Conservation (phyloP, 2,329 filamentous ascomycete genomes). For the Septoria linicola region DNA sequence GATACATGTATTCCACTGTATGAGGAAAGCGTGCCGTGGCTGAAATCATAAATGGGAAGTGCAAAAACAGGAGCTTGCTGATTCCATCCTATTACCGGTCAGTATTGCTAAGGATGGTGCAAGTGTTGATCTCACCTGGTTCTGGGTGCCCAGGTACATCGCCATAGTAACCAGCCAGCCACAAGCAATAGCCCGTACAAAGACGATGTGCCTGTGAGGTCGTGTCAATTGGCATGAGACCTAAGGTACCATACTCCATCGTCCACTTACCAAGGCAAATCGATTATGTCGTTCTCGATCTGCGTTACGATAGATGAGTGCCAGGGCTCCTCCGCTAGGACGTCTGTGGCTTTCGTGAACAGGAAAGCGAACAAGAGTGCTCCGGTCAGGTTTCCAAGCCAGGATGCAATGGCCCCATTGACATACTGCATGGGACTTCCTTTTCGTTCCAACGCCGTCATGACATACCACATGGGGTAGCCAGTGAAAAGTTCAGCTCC, state of each 20-base stretch:
- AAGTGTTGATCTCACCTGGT: too few relatives aligned
- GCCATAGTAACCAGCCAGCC: conserved; percentile 34
- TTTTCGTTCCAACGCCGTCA: conserved; percentile 29
- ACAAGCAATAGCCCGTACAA: conserved; percentile 32
- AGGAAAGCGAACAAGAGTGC: conserved; percentile 21
- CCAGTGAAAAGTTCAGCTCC: conserved; percentile 36
- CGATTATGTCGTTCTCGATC: conserved; percentile 28
- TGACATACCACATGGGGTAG: conserved; percentile 35
- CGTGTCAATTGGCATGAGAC: too few relatives aligned
- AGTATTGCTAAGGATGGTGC: too few relatives aligned
- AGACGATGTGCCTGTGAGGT: conserved; percentile 24
- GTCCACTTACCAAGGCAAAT: conserved; percentile 22
- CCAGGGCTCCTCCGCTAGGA: conserved; percentile 27
- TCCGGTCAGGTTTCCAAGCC: conserved; percentile 30
- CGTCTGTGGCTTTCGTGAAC: conserved; percentile 26
- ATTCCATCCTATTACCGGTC: conserved; percentile 25
- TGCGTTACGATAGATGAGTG: conserved; percentile 25
- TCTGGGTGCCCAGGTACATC: conserved; percentile 35
- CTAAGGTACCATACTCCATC: too few relatives aligned
- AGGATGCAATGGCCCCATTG: conserved; percentile 17
- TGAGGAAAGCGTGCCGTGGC: conserved; percentile 32
- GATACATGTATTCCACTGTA: conserved; percentile 36
- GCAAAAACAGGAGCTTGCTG: conserved; percentile 32
- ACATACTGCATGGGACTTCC: conserved; percentile 27
- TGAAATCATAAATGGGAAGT: conserved; percentile 34